These are phyloP conservation scores for Cymbopogon citratus DNA, from an alignment of 176 grass and related monocot species.

Conservation along the genomic window DNA sequence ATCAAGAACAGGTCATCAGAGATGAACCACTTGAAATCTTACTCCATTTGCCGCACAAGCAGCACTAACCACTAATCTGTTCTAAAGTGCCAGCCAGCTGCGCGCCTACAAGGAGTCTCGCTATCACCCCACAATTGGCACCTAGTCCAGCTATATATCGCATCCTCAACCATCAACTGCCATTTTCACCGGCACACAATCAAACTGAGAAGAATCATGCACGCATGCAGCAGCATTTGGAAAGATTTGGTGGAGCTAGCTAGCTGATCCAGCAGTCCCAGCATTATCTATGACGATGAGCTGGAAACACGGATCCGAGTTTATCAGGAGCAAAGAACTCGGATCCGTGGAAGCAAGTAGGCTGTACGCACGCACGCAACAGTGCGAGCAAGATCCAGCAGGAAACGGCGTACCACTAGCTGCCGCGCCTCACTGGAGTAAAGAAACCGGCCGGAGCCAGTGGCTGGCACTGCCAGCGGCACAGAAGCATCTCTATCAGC, in stretches of 20 bases:
- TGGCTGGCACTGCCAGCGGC: neutral
- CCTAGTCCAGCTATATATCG: neutral
- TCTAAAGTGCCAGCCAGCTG: neutral
- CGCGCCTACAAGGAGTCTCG: neutral
- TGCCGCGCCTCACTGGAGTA: constrained; percentile 4
- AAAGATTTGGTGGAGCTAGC: neutral
- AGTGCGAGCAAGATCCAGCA: constrained; percentile 18
- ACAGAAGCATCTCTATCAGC: constrained; percentile 21
- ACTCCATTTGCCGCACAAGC: neutral
- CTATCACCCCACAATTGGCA: neutral
- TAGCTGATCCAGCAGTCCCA: neutral
- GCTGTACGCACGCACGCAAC: neutral
- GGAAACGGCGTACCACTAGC: neutral
- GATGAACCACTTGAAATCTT: neutral
- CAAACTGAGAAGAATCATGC: neutral
- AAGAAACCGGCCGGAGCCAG: neutral
- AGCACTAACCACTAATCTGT: neutral
- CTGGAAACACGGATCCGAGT: constrained; percentile 15
- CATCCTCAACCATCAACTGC: neutral
- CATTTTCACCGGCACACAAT: neutral
- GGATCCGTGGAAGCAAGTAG: constrained; percentile 11
- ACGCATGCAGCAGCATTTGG: neutral
- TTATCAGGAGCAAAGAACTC: neutral
- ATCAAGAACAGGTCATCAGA: neutral
- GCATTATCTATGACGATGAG: neutral